Percentiles rank a stretch among this genome's conserved stretches.
Evolutionary conservation across 495 filamentous ascomycete species (phyloP).

Genomic region (Penicillium salamii): DNA sequence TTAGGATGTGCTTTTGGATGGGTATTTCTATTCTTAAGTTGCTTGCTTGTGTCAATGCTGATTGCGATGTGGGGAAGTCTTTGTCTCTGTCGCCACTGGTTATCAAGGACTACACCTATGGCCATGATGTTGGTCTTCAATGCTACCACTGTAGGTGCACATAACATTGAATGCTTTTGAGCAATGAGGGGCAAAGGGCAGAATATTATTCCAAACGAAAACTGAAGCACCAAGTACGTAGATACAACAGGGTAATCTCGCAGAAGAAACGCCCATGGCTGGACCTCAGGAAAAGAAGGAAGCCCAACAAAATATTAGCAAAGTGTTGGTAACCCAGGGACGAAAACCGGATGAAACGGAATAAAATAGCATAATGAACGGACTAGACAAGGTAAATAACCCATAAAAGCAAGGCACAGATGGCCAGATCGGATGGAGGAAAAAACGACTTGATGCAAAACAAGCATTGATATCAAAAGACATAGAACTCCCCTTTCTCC

Average conservation of each 20-base stretch:
- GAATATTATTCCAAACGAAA: not conserved
- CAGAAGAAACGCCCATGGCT: not conserved
- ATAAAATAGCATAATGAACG: slow-evolving; percentile 7
- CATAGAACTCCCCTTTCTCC: slow-evolving; percentile 6
- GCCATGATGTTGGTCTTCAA: no score
- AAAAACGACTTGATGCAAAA: slow-evolving; percentile 1
- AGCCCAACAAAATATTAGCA: slow-evolving; percentile 7
- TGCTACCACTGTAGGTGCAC: no score
- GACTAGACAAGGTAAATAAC: not conserved
- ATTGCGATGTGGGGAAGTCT: no score
- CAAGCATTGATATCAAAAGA: slow-evolving; percentile 9
- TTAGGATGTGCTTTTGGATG: no score
- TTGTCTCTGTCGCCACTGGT: no score
- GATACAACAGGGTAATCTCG: not conserved
- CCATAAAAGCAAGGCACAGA: not conserved
- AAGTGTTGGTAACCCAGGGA: slow-evolving; percentile 4
- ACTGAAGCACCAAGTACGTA: slow-evolving; percentile 1
- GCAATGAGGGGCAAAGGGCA: not conserved
- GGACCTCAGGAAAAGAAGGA: not conserved
- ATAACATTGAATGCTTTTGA: no score
- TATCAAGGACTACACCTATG: no score
- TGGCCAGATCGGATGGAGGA: not conserved
- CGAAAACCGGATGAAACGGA: not conserved
- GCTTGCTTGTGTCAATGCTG: no score
- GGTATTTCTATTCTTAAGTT: no score